phyloP scores from a whole-genome alignment of 192 early-diverging fungal genomes.

The Linnemannia hyalina region DNA sequence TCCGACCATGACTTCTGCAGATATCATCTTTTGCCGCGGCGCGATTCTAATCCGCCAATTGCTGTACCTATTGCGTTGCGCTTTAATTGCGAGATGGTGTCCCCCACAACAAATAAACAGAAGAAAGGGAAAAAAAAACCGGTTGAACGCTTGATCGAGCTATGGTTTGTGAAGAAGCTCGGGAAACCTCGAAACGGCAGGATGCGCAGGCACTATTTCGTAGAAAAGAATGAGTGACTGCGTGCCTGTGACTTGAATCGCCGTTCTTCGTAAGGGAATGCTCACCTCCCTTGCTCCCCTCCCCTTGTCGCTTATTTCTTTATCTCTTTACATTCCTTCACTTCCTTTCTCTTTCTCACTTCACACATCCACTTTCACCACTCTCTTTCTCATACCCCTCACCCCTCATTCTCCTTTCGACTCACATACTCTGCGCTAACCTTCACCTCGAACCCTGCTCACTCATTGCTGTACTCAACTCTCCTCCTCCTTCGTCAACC shows the following conservation, averaged over 20 bases:
- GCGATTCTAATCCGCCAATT: not conserved
- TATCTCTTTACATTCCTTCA: no score
- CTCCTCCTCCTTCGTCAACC: not conserved
- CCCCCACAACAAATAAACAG: not conserved
- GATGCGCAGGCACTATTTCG: not conserved
- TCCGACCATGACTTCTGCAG: not conserved
- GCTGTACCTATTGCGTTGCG: not conserved
- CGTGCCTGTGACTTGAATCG: not conserved
- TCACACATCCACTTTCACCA: not conserved
- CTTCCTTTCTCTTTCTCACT: not conserved
- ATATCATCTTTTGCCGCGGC: not conserved
- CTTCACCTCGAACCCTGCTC: not conserved
- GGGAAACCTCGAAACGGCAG: not conserved
- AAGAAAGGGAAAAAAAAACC: not conserved
- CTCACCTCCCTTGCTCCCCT: no score
- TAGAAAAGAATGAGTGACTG: not conserved
- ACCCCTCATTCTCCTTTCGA: not conserved
- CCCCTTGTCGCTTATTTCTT: not conserved
- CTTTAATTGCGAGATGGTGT: not conserved
- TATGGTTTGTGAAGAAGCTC: not conserved
- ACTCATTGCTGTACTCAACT: not conserved
- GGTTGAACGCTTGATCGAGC: not conserved
- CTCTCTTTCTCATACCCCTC: not conserved
- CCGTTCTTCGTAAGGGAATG: not conserved
- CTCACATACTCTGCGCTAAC: not conserved